A percentile compares a stretch with the other conserved stretches of the same genome.
phyloP scores from a whole-genome alignment of 805 yeast species.

The Jamesozyma lodderae region DNA sequence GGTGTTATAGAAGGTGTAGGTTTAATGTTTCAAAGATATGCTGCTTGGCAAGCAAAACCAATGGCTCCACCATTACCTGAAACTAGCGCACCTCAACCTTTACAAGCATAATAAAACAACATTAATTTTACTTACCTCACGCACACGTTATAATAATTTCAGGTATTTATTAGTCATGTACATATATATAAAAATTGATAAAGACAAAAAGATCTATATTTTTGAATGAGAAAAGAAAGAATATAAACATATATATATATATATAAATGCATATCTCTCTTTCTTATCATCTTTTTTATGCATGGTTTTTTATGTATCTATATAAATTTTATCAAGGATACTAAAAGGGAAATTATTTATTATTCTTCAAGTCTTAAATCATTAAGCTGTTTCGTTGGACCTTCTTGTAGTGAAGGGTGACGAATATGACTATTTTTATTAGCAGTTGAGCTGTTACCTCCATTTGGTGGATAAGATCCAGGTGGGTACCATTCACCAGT shows the following conservation, averaged over 20 bases:
- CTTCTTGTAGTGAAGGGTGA: constrained; percentile 3
- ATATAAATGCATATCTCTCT: neutral
- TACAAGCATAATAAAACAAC: constrained; percentile 22
- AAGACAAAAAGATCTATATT: neutral
- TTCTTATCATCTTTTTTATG: too few species aligned
- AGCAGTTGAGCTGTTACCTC: neutral
- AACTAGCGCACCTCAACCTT: constrained; percentile 26
- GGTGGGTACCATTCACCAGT: constrained; percentile 49
- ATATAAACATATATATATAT: neutral
- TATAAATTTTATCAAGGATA: too few species aligned
- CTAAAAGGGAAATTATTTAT: too few species aligned
- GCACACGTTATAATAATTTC: neutral
- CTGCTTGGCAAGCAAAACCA: constrained; percentile 76
- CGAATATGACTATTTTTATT: neutral
- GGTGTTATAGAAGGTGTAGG: constrained; percentile 99
- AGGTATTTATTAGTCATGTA: neutral
- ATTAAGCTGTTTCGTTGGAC: constrained; percentile 2
- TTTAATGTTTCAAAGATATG: constrained; percentile 83
- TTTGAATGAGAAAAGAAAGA: neutral
- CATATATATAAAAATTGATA: neutral
- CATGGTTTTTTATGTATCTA: too few species aligned
- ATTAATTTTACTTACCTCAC: neutral
- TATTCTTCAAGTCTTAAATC: constrained; percentile 3
- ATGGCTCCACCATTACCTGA: constrained; percentile 53
- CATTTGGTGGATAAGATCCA: constrained; percentile 19